A percentile compares a stretch with the other conserved stretches of the same genome.
phyloP scores from a whole-genome alignment of 1,284 basidiomycete species.

The Heterobasidion annosum region DNA sequence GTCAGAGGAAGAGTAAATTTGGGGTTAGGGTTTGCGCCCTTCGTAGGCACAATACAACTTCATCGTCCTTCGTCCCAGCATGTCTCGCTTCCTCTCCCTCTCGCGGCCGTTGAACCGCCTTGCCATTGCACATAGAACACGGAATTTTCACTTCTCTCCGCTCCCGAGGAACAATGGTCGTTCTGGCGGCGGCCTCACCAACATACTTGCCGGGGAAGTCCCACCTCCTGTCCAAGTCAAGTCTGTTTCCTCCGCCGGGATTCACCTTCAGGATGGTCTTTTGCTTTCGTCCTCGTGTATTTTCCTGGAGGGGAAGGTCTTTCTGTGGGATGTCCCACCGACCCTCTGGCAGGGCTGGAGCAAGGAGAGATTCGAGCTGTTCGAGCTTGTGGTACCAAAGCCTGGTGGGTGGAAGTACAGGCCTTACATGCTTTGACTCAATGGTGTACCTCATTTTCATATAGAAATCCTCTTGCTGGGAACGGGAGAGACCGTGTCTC shows the following conservation, averaged over 20 bases:
- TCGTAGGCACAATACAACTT: no score
- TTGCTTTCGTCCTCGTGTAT: slow-evolving; percentile 72
- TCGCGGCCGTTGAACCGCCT: neutral
- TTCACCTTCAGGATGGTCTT: slow-evolving; percentile 68
- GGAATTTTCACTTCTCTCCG: neutral
- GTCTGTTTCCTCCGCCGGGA: slow-evolving; percentile 49
- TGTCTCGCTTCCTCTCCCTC: neutral
- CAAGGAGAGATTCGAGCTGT: slow-evolving; percentile 67
- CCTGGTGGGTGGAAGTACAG: slow-evolving; percentile 56
- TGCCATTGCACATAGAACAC: neutral
- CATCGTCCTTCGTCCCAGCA: neutral
- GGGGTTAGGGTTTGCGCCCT: neutral
- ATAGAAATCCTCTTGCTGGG: slow-evolving; percentile 87
- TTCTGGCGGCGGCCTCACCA: slow-evolving; percentile 34
- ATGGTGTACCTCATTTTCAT: neutral
- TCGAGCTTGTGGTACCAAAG: slow-evolving; percentile 75
- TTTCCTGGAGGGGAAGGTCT: slow-evolving; percentile 80
- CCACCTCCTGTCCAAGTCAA: slow-evolving; percentile 66
- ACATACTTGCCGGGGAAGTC: slow-evolving; percentile 62
- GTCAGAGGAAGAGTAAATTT: neutral
- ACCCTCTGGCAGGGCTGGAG: slow-evolving; percentile 60
- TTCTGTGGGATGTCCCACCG: slow-evolving; percentile 83
- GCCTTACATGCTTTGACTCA: no score
- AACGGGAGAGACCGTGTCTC: slow-evolving; percentile 68
- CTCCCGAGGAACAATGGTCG: neutral